phyloP scores from a whole-genome alignment of 768 basidiomycete species.

The Boletus speciosus region DNA sequence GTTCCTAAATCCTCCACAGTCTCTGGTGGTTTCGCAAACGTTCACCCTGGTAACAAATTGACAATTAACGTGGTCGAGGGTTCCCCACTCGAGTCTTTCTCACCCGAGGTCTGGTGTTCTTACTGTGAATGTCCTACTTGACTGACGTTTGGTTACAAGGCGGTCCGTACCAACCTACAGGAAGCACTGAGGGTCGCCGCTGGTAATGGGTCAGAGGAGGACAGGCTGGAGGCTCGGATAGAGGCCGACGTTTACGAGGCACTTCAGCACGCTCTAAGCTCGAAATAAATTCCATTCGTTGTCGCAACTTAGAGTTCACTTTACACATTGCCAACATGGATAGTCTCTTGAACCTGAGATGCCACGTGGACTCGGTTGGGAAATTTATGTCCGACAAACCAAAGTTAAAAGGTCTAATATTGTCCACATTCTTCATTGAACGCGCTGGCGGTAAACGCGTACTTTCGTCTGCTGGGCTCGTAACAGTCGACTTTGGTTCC shows the following conservation, averaged over 20 bases:
- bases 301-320: slow-evolving; percentile 13
- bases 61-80: slow-evolving; percentile 98
- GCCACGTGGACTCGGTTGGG: neutral
- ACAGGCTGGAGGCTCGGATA: slow-evolving; percentile 89
- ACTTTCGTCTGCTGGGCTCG: neutral
- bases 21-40: slow-evolving; percentile 94
- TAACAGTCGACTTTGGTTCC: neutral
- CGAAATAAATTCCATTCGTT: slow-evolving; percentile 34
- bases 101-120: slow-evolving; percentile 64
- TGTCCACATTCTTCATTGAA: neutral
- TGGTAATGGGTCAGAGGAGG: slow-evolving; percentile 87
- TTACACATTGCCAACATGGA: neutral
- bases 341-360: neutral
- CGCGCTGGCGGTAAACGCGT: neutral
- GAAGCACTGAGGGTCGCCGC: slow-evolving; percentile 80
- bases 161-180: slow-evolving; percentile 82
- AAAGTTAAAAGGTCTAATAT: neutral
- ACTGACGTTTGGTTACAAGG: slow-evolving; percentile 45
- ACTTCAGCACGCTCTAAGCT: slow-evolving; percentile 77
- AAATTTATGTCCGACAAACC: neutral
- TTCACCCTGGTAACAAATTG: slow-evolving; percentile 94
- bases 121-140: neutral
- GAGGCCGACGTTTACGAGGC: slow-evolving; percentile 97
- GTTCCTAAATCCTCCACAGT: slow-evolving; percentile 45
- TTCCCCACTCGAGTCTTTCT: slow-evolving; percentile 88